A percentile compares a stretch with the other conserved stretches of the same genome.
Conservation (phyloP, 129 eudicot species). For the Dittrichia graveolens region DNA sequence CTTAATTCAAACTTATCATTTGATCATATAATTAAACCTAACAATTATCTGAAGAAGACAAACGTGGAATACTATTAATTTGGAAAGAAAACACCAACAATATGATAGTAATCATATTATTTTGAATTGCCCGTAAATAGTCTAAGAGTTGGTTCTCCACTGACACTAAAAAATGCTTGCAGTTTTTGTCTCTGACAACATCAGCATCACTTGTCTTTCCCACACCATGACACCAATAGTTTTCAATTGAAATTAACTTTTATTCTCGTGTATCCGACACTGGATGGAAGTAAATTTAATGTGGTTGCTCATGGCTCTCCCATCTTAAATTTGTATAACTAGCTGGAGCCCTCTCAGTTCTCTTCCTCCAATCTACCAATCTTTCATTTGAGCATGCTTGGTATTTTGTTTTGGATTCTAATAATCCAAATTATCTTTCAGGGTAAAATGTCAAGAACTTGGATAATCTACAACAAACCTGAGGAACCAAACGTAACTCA, state of each 20-base stretch:
- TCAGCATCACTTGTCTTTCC: not conserved
- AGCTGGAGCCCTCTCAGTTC: not conserved
- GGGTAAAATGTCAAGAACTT: slow-evolving; percentile 97
- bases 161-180: no score
- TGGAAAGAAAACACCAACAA: no score
- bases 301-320: not conserved
- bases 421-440: slow-evolving; percentile 37
- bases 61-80: no score
- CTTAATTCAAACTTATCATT: no score
- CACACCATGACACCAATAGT: not conserved
- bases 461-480: slow-evolving; percentile 91
- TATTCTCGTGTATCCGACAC: not conserved
- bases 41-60: no score
- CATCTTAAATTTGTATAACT: not conserved
- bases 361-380: not conserved
- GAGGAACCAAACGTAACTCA: slow-evolving; percentile 86
- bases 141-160: not conserved
- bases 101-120: no score
- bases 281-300: slow-evolving; percentile 8
- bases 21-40: no score
- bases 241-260: not conserved
- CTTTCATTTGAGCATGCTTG: slow-evolving; percentile 6
- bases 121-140: no score
- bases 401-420: slow-evolving; percentile 20
- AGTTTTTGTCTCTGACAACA: slow-evolving; percentile 1